Base-by-base conservation (phyloP, 2,329 filamentous ascomycete genomes). In the Fusarium duplospermum region DNA sequence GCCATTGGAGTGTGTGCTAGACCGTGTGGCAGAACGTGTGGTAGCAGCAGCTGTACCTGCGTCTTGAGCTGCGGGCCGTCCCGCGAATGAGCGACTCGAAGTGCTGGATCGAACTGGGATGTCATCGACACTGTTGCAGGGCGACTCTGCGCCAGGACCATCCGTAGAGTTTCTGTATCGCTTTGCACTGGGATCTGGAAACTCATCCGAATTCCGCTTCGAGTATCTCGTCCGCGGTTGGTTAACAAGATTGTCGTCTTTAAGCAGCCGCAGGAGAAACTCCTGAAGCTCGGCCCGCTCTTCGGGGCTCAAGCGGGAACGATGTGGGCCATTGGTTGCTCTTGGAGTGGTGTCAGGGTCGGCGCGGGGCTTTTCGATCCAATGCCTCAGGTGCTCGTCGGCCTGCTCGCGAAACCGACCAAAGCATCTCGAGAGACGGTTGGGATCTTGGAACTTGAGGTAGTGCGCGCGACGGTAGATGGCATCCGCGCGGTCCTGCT, bases 211-310 rank as follows among this genome's bases (percentile, higher is more conserved):
- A 4, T 24, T 66, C 20, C 79, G 64, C 60, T 80, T 81, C 4
- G 67, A 35, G n/a, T 67, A 40, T 56, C 36, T 75, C 10, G 62
- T 62, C 4, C 70, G 68, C 33, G 60, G 57, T 7, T 69, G 64
- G 36, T 42, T 62, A 6, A 40, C 64, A 42, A 47, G 62, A 6
- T 60, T 78, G 52, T 62, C 75, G 60, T 64, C 65, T 20, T 56
- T 50, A 9, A 79, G 67, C 20, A 79, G 20, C 1, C 40, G 36
- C 0, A 80, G 42, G 2, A 82, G 72, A 31, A 77, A 74, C 11
- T 47, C 31, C 24, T 81, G 79, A 1, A 82, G 76, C 16, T 62
- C 74, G 64, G 71, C 73, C 54, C 76, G 79, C 67, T 78, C 73
- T 65, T 75, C 63, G 20, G 64, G 38, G 8, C 27, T 71, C 42